These are phyloP conservation scores for Candida mesenterica DNA, from an alignment of 1,139 yeast genomes.

Conservation along the genomic window DNA sequence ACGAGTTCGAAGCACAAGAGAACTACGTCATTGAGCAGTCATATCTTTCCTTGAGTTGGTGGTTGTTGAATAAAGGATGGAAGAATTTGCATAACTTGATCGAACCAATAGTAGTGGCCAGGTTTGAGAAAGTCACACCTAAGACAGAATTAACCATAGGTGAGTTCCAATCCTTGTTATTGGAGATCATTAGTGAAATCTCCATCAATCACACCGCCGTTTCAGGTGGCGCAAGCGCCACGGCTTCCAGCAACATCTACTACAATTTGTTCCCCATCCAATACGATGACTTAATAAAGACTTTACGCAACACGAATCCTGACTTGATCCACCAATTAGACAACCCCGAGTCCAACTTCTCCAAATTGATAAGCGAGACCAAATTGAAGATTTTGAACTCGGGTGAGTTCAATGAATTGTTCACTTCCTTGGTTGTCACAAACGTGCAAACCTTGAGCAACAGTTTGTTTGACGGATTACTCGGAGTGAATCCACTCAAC, in stretches of 20 bases:
- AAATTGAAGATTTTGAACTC: slow-evolving; percentile 28
- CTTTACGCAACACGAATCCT: slow-evolving; percentile 46
- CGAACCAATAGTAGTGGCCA: slow-evolving; percentile 55
- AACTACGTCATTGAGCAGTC: slow-evolving; percentile 71
- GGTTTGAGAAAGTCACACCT: slow-evolving; percentile 66
- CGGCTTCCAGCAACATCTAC: slow-evolving; percentile 21
- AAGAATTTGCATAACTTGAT: slow-evolving; percentile 52
- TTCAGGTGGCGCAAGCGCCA: slow-evolving; percentile 2
- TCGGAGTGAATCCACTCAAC: slow-evolving; percentile 9
- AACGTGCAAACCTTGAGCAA: slow-evolving; percentile 30
- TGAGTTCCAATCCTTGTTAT: slow-evolving; percentile 44
- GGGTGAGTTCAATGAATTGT: slow-evolving; percentile 27
- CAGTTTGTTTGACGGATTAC: slow-evolving; percentile 21
- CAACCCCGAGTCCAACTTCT: slow-evolving; percentile 38
- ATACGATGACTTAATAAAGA: slow-evolving; percentile 42
- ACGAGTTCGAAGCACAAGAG: slow-evolving; percentile 22
- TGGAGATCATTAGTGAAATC: slow-evolving; percentile 18
- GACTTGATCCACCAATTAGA: slow-evolving; percentile 41
- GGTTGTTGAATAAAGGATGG: slow-evolving; percentile 91
- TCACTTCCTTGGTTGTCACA: slow-evolving; percentile 27
- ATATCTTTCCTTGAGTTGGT: slow-evolving; percentile 88
- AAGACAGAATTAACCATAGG: slow-evolving; percentile 64
- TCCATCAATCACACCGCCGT: slow-evolving; percentile 15
- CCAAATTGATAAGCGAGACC: slow-evolving; percentile 47
- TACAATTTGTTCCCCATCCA: slow-evolving; percentile 39